These are phyloP conservation scores for Tillandsia leiboldiana DNA, from an alignment of 176 grass and related monocot species.

Conservation along the genomic window DNA sequence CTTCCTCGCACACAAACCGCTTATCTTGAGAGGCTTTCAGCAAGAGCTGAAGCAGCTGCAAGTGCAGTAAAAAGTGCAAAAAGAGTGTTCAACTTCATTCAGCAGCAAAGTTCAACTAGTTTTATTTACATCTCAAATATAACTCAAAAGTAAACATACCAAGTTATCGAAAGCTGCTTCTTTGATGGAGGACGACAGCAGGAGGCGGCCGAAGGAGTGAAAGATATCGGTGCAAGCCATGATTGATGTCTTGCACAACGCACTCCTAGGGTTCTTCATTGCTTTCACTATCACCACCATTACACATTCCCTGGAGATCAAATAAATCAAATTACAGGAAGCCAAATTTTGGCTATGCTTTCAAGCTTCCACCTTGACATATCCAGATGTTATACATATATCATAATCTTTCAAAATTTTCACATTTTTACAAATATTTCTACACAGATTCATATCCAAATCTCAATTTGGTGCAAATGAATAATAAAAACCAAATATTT, in stretches of 20 bases:
- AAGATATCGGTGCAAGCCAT: conserved; percentile 85
- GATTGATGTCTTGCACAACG: conserved; percentile 78
- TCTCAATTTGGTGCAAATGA: too few species aligned
- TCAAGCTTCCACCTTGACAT: background rate
- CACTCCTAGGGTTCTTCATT: conserved; percentile 94
- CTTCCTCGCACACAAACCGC: conserved; percentile 88
- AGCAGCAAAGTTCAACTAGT: background rate
- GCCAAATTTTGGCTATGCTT: background rate
- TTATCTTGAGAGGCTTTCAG: conserved; percentile 99
- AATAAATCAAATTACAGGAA: background rate
- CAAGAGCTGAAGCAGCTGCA: conserved; percentile 78
- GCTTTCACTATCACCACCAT: conserved; percentile 55
- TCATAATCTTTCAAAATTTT: too few species aligned
- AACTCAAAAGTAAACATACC: conserved; percentile 20
- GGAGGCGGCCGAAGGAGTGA: conserved; percentile 29
- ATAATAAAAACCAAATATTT: too few species aligned
- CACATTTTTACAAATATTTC: too few species aligned
- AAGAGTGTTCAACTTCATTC: background rate
- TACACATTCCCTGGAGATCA: conserved; percentile 48
- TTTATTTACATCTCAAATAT: background rate
- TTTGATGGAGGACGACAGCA: conserved; percentile 21
- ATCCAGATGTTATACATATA: background rate
- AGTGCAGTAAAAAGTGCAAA: background rate
- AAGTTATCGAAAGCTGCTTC: conserved; percentile 60
- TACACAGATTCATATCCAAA: too few species aligned